Conservation (phyloP, 345 rosid species). For the Salix purpurea region DNA sequence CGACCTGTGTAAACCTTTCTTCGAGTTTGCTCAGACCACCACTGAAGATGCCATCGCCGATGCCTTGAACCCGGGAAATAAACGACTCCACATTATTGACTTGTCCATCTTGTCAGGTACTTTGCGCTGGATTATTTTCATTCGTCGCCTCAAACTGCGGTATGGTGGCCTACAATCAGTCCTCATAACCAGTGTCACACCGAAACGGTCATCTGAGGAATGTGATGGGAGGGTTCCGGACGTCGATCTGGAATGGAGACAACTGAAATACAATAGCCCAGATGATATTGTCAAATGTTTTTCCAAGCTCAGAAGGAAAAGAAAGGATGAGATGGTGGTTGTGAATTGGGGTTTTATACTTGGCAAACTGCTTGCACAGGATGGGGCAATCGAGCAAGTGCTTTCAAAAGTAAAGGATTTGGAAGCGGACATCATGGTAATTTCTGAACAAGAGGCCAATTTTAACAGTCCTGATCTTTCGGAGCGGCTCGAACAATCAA, state of each 20-base stretch:
- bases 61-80: no score
- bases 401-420: neutral
- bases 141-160: no score
- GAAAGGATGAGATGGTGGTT: constrained; percentile 66
- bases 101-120: no score
- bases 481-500: neutral
- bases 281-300: constrained; percentile 60
- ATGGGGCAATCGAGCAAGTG: constrained; percentile 45
- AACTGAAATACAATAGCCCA: constrained; percentile 46
- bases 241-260: constrained; percentile 19
- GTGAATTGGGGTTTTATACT: constrained; percentile 76
- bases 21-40: no score
- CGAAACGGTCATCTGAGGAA: no score
- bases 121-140: no score
- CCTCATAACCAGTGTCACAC: no score
- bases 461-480: neutral
- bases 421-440: neutral
- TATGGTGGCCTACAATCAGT: no score
- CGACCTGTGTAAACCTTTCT: accelerated
- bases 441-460: neutral
- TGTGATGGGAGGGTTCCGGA: accelerated
- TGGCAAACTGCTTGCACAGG: constrained; percentile 48
- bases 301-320: constrained; percentile 38
- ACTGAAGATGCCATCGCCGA: no score
- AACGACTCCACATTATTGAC: no score